A percentile compares a stretch with the other conserved stretches of the same genome.
Evolutionary conservation across 305 asterid species (phyloP).

Genomic region (Vinca major): DNA sequence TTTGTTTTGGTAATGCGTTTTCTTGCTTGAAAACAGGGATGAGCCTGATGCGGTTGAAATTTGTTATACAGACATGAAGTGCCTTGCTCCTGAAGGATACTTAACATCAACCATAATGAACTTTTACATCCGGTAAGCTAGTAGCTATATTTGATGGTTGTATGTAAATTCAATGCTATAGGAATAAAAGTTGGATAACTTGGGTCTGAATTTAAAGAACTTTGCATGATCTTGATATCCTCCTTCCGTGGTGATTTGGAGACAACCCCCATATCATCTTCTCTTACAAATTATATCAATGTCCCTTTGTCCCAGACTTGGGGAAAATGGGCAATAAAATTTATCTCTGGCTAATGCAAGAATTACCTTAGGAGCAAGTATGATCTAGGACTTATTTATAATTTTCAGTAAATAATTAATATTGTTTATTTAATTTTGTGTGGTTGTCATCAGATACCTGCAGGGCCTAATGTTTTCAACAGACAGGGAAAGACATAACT

Average conservation of each 20-base stretch:
- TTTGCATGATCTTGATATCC: not conserved
- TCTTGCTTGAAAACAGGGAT: slow-evolving; percentile 36
- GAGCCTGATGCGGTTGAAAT: slow-evolving; percentile 73
- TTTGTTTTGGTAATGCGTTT: slow-evolving; percentile 3
- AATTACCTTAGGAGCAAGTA: not conserved
- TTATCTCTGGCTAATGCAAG: not conserved
- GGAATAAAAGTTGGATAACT: not conserved
- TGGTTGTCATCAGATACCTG: slow-evolving; percentile 51
- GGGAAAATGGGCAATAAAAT: not conserved
- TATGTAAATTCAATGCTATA: not conserved
- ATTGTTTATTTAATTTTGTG: not conserved
- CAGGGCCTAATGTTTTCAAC: slow-evolving; percentile 41
- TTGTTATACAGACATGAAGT: slow-evolving; percentile 51
- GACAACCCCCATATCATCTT: not conserved
- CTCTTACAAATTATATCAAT: not conserved
- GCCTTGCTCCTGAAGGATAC: slow-evolving; percentile 72
- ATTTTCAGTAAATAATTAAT: not conserved
- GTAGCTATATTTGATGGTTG: slow-evolving; percentile 2
- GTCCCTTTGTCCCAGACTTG: not conserved
- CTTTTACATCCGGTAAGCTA: slow-evolving; percentile 75
- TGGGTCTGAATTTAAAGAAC: not conserved
- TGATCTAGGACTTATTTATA: not conserved
- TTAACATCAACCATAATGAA: slow-evolving; percentile 82
- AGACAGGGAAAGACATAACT: slow-evolving; percentile 22
- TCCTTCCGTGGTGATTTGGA: not conserved